Evolutionary conservation across 495 filamentous ascomycete species (phyloP), one percentile per base, ranked within the genome.

Genomic region (Penicillium bovifimosum): DNA sequence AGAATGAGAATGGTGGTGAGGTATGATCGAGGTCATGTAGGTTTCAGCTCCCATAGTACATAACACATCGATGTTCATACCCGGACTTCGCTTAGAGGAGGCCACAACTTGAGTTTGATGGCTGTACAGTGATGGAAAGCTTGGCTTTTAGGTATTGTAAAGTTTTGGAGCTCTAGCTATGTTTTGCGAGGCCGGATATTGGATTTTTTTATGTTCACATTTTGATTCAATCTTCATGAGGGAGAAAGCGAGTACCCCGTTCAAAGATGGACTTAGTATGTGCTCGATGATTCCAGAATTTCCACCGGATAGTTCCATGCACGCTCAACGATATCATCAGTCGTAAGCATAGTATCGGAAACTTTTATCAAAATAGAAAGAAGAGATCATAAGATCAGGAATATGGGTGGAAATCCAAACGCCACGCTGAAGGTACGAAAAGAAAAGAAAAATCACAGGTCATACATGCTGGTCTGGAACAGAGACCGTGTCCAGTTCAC

Each of bases 381-480:
- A 52, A 13, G 31, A 61, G 35, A 58, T 50, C 35, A 43, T n/a
- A 16, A 48, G 14, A 39, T 31, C 46, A 29, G 34, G 31, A n/a
- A 48, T 38, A 48, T 39, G 35, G 17, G 28, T 41, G 50, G 20
- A 56, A 54, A 50, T 42, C 60, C 47, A 36, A 45, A 52, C 60
- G 60, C 60, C 60, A 45, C 58, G 60, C 60, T 63, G 32, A 60
- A 63, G 51, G 20, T 24, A 24, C 20, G 11, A 56, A 53, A 48
- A 48, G 47, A 40, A 59, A 39, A 46, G 48, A 26, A 14, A 10
- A 52, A 41, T 33, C 31, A 34, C 16, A 47, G 10, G 41, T 47
- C 35, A 32, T 32, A 16, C n/a, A 24, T n/a, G 20, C 28, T 43
- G 32, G 9, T 24, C n/a, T 9, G 28, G 7, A 47, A 43, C 33